phyloP scores from a whole-genome alignment of 352 stramenopile genomes.

The Globisporangium rhizosaccharum region DNA sequence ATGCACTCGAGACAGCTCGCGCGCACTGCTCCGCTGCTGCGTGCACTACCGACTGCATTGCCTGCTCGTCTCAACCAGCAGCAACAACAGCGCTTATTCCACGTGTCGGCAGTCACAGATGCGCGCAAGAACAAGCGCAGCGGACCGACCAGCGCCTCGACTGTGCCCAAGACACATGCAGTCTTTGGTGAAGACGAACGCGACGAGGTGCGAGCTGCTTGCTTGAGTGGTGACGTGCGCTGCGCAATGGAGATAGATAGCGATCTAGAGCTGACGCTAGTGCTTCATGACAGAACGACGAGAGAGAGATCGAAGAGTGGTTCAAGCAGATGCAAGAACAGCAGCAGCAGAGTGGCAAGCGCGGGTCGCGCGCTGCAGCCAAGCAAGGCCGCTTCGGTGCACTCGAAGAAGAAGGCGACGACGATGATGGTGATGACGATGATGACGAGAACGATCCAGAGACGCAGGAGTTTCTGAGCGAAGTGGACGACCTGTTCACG shows the following conservation, averaged over 20 bases:
- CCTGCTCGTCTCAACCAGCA: conserved; percentile 3
- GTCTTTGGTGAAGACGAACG: conserved; percentile 23
- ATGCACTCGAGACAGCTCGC: no score
- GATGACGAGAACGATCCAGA: conserved; percentile 41
- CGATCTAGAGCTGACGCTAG: background rate
- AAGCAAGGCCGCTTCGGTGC: conserved; percentile 30
- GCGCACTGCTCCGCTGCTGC: no score
- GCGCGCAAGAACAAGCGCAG: conserved; percentile 45
- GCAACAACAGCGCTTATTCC: conserved; percentile 24
- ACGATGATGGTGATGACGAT: conserved; percentile 19
- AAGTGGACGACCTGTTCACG: conserved; percentile 64
- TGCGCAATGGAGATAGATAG: background rate
- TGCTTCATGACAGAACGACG: conserved; percentile 20
- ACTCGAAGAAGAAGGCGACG: conserved; percentile 14
- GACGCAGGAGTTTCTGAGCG: conserved; percentile 59
- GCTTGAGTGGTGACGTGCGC: background rate
- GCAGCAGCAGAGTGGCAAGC: conserved; percentile 19
- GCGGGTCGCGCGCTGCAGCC: conserved; percentile 12
- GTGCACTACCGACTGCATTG: no score
- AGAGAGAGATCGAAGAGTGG: conserved; percentile 43
- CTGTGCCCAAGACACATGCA: conserved; percentile 11
- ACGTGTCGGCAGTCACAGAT: conserved; percentile 27
- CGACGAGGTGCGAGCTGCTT: conserved; percentile 18
- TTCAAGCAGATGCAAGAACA: conserved; percentile 35
- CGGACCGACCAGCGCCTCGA: conserved; percentile 8